A percentile compares a stretch with the other conserved stretches of the same genome.
Evolutionary conservation across 2,329 filamentous ascomycete species (phyloP).

Genomic region (Sclerotiophoma versabilis): DNA sequence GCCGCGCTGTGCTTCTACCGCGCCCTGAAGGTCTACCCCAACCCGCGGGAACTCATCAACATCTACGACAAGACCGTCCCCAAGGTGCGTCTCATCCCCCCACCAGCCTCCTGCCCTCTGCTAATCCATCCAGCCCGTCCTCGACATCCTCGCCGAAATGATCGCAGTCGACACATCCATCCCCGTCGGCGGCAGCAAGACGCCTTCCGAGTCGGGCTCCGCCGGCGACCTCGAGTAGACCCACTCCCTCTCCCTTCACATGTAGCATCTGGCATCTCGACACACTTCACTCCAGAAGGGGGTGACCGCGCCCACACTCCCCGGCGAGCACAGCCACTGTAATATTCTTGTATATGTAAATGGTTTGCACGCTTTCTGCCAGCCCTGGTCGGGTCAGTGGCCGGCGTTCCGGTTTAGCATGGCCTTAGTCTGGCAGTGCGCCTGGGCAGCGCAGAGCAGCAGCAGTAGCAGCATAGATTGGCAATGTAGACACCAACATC

Average conservation of each 20-base stretch:
- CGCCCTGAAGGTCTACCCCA: conserved; percentile 97
- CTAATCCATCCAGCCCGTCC: conserved; percentile 70
- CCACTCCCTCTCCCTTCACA: background rate
- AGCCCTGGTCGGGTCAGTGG: conserved; percentile 26
- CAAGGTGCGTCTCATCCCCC: conserved; percentile 67
- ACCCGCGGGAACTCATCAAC: conserved; percentile 87
- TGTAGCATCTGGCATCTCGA: conserved; percentile 19
- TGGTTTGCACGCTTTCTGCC: conserved; percentile 24
- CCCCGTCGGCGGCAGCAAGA: conserved; percentile 47
- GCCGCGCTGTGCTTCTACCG: conserved; percentile 97
- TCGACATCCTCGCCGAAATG: conserved; percentile 97
- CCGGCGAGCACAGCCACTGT: conserved; percentile 36
- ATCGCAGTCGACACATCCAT: conserved; percentile 84
- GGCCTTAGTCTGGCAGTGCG: conserved; percentile 14
- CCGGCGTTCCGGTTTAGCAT: conserved; percentile 39
- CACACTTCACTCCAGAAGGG: conserved; percentile 11
- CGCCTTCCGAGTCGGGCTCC: conserved; percentile 46
- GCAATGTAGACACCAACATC: conserved; percentile 25
- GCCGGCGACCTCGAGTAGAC: conserved; percentile 45
- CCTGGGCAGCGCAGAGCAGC: conserved; percentile 19
- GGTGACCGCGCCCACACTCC: conserved; percentile 4
- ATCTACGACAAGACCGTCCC: conserved; percentile 99
- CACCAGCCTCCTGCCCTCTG: background rate
- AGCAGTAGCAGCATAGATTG: conserved; percentile 28
- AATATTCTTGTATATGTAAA: conserved; percentile 49